Evolutionary conservation across 108 stramenopile species (phyloP).

Genomic region (Fragilaria crotonensis): DNA sequence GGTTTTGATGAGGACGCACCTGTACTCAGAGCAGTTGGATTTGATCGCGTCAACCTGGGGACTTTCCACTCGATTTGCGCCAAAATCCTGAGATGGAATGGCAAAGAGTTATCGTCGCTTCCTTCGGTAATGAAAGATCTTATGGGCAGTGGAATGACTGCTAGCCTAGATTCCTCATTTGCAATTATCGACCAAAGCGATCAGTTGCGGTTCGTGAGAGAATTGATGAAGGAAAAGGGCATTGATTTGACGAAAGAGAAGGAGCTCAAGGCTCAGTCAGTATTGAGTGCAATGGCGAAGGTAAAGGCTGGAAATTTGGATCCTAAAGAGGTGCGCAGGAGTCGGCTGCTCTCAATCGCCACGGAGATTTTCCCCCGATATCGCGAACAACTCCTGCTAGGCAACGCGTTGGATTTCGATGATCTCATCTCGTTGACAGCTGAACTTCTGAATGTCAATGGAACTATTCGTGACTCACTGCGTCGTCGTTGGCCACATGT

Average conservation of each 20-base stretch:
- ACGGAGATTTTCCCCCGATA: slow-evolving; percentile 48
- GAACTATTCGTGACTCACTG: slow-evolving; percentile 33
- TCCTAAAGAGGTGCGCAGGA: slow-evolving; percentile 14
- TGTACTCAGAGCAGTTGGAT: slow-evolving; percentile 2
- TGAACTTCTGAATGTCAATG: slow-evolving; percentile 45
- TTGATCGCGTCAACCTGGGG: slow-evolving; percentile 60
- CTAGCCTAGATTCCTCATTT: slow-evolving; percentile 50
- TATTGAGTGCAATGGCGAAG: slow-evolving; percentile 51
- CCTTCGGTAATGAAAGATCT: slow-evolving; percentile 41
- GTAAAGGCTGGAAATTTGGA: slow-evolving; percentile 23
- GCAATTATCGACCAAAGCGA: slow-evolving; percentile 64
- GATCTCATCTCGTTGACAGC: slow-evolving; percentile 80
- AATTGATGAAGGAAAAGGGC: slow-evolving; percentile 36
- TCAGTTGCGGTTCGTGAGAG: slow-evolving; percentile 59
- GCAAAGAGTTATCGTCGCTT: slow-evolving; percentile 31
- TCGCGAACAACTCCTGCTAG: slow-evolving; percentile 48
- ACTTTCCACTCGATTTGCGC: slow-evolving; percentile 85
- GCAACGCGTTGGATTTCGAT: slow-evolving; percentile 88
- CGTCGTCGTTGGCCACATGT: slow-evolving; percentile 70
- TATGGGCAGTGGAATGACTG: slow-evolving; percentile 7
- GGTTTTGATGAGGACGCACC: slow-evolving; percentile 24
- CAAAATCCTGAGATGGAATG: slow-evolving; percentile 72
- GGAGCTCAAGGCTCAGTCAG: slow-evolving; percentile 40
- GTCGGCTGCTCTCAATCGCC: slow-evolving; percentile 18
- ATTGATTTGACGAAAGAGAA: background rate